Conservation (phyloP, 2,329 filamentous ascomycete genomes). For the Fusarium continuum region DNA sequence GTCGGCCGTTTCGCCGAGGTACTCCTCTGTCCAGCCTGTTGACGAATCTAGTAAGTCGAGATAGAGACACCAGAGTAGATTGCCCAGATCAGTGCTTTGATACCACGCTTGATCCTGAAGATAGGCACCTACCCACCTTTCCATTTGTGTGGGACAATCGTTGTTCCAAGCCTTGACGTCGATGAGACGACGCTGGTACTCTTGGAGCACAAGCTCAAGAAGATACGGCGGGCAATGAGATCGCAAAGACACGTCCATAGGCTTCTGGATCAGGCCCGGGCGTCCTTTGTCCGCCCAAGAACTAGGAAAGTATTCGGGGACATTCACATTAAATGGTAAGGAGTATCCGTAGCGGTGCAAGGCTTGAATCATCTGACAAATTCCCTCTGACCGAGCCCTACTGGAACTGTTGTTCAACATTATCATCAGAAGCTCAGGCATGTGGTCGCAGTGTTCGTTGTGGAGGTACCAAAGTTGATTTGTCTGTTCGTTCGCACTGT, state of each 20-base stretch:
- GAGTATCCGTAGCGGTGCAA: background rate
- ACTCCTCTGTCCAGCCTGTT: background rate
- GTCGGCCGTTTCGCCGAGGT: background rate
- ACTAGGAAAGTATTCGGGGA: fast-evolving
- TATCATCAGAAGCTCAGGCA: background rate
- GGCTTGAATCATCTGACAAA: conserved; percentile 1
- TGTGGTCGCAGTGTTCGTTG: background rate
- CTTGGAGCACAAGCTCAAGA: background rate
- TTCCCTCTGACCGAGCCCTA: background rate
- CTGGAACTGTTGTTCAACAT: background rate
- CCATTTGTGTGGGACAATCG: fast-evolving
- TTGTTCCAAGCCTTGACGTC: fast-evolving
- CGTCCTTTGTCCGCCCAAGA: no score
- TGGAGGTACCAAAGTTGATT: fast-evolving
- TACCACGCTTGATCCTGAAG: background rate
- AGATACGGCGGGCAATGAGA: background rate
- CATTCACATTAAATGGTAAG: background rate
- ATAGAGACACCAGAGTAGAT: background rate
- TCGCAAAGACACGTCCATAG: background rate
- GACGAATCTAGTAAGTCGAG: background rate
- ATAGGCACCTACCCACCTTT: background rate
- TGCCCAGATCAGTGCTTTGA: background rate
- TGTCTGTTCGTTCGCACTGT: background rate
- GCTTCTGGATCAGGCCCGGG: background rate
- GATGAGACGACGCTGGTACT: background rate